phyloP scores from a whole-genome alignment of 164 flowering plant genomes.

The Platanus orientalis region DNA sequence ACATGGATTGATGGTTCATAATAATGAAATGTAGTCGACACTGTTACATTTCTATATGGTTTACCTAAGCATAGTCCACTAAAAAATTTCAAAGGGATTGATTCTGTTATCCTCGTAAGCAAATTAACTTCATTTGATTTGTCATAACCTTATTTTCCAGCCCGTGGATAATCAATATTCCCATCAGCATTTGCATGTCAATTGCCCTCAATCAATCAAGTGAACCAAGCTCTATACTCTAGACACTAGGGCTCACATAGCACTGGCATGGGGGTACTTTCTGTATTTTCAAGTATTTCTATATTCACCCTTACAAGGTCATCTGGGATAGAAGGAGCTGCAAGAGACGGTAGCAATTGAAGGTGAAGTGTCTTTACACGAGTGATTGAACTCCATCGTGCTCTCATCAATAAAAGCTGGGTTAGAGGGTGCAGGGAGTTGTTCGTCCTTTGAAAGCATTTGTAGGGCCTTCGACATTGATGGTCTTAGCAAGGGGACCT shows the following conservation, averaged over 20 bases:
- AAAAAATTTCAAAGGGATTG: no score
- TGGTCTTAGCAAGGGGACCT: slow-evolving; percentile 56
- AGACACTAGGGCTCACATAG: background rate
- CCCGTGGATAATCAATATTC: no score
- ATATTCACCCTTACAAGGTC: slow-evolving; percentile 18
- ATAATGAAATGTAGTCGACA: no score
- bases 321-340: slow-evolving; percentile 70
- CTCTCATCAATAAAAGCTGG: slow-evolving; percentile 77
- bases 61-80: no score
- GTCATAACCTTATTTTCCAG: background rate
- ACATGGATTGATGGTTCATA: no score
- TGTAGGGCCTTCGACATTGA: slow-evolving; percentile 62
- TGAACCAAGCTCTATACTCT: background rate
- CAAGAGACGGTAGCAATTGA: slow-evolving; percentile 50
- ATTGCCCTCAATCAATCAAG: background rate
- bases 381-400: slow-evolving; percentile 56
- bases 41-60: no score
- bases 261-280: background rate
- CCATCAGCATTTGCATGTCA: no score
- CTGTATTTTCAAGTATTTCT: no score
- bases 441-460: slow-evolving; percentile 55
- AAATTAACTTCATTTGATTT: background rate
- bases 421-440: slow-evolving; percentile 53
- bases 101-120: no score
- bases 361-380: slow-evolving; percentile 24